Percentiles rank a stretch among this genome's conserved stretches.
Conservation (phyloP, 2,329 filamentous ascomycete species). For the Dactylonectria estremocensis region DNA sequence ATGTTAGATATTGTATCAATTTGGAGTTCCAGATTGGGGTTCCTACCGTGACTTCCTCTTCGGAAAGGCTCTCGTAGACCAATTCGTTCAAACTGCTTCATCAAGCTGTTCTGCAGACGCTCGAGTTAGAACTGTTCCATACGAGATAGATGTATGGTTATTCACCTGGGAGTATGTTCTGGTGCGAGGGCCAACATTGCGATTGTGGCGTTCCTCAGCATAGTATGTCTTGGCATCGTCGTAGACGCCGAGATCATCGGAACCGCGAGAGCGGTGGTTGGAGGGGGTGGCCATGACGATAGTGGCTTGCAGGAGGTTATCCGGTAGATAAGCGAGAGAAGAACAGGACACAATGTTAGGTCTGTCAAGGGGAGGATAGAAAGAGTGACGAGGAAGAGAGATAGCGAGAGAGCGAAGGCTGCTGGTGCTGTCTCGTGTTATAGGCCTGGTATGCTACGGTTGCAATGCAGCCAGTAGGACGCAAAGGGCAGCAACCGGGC, state of each 20-base stretch:
- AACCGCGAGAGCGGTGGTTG: constrained; percentile 53
- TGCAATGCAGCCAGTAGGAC: constrained; percentile 28
- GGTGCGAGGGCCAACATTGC: constrained; percentile 65
- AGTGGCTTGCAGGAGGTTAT: constrained; percentile 18
- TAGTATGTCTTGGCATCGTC: constrained; percentile 75
- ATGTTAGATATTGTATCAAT: constrained; percentile 5
- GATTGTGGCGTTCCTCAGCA: constrained; percentile 67
- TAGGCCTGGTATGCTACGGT: constrained; percentile 21
- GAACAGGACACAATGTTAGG: constrained; percentile 25
- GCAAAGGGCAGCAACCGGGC: constrained; percentile 23
- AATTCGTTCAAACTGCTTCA: constrained; percentile 68
- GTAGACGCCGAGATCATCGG: constrained; percentile 66
- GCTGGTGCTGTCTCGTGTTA: constrained; percentile 26
- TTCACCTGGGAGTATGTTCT: constrained; percentile 71
- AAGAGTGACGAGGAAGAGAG: constrained; percentile 7
- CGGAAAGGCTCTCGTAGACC: constrained; percentile 69
- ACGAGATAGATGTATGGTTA: background rate
- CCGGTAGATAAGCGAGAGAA: background rate
- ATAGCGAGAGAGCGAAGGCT: background rate
- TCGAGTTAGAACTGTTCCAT: constrained; percentile 47
- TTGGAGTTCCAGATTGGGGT: background rate
- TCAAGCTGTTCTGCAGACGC: constrained; percentile 63
- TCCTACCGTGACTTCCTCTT: constrained; percentile 71
- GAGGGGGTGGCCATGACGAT: constrained; percentile 48
- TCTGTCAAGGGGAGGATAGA: constrained; percentile 18